Evolutionary conservation across 306 rosid genomes (phyloP).

Genomic region (Vachellia collinsii): DNA sequence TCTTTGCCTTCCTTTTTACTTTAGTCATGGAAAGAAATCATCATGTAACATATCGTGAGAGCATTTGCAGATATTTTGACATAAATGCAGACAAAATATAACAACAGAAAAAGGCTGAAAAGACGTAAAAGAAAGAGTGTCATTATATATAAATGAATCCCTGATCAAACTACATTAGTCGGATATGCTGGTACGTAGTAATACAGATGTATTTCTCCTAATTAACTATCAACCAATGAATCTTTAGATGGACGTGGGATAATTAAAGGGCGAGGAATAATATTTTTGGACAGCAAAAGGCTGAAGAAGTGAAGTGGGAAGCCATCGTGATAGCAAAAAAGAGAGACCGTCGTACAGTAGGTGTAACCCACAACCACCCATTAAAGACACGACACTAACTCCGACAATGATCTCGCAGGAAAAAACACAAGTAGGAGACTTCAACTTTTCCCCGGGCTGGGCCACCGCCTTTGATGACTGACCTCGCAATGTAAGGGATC

Average conservation of each 20-base stretch:
- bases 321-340: slow-evolving; percentile 13
- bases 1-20: no score
- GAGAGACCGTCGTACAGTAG: slow-evolving; percentile 41
- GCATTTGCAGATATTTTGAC: neutral
- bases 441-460: slow-evolving; percentile 29
- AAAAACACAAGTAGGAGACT: slow-evolving; percentile 9
- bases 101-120: neutral
- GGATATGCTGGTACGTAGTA: neutral
- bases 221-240: neutral
- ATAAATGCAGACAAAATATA: neutral
- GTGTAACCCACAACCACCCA: slow-evolving; percentile 40
- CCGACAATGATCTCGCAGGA: slow-evolving; percentile 47
- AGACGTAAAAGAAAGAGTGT: neutral
- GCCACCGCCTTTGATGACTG: slow-evolving; percentile 36
- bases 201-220: neutral
- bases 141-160: neutral
- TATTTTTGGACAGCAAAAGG: neutral
- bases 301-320: neutral
- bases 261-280: neutral
- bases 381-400: slow-evolving; percentile 25
- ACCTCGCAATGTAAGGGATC: slow-evolving; percentile 54
- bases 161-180: neutral
- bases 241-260: neutral
- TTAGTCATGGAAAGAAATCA: neutral
- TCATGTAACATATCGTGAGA: neutral